Evolutionary conservation across 306 rosid genomes (phyloP).

Genomic region (Astragalus membranaceus): DNA sequence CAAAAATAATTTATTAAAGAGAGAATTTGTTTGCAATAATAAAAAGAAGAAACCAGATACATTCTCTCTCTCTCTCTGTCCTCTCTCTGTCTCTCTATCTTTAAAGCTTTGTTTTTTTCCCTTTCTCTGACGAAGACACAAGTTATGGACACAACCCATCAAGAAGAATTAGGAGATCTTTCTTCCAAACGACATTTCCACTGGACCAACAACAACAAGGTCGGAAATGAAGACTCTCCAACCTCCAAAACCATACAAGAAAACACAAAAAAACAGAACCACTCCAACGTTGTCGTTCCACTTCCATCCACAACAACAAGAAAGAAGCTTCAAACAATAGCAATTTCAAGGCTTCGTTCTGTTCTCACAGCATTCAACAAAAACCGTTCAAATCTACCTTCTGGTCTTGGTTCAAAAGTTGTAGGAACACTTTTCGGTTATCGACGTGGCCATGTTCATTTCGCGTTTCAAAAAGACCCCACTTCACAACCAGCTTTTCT

Average conservation of each 20-base stretch:
- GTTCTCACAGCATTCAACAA: constrained; percentile 63
- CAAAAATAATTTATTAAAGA: too few species aligned
- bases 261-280: constrained; percentile 9
- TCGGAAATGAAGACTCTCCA: constrained; percentile 58
- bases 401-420: constrained; percentile 64
- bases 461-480: constrained; percentile 83
- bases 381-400: constrained; percentile 53
- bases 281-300: not conserved
- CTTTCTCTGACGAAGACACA: constrained; percentile 38
- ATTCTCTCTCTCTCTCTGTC: constrained; percentile 5
- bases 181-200: constrained; percentile 95
- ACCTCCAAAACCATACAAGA: constrained; percentile 44
- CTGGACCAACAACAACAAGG: constrained; percentile 86
- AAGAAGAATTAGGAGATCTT: constrained; percentile 22
- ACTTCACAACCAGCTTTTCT: constrained; percentile 73
- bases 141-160: constrained; percentile 19
- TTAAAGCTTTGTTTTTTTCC: constrained; percentile 24
- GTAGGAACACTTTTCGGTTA: constrained; percentile 88
- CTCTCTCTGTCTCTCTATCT: constrained; percentile 19
- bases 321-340: constrained; percentile 60
- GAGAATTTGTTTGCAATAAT: too few species aligned
- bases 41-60: constrained; percentile 32
- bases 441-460: constrained; percentile 89
- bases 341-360: constrained; percentile 68
- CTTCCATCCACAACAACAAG: constrained; percentile 27